Conservation (phyloP, 495 filamentous ascomycete genomes). For the Neurospora sp. region DNA sequence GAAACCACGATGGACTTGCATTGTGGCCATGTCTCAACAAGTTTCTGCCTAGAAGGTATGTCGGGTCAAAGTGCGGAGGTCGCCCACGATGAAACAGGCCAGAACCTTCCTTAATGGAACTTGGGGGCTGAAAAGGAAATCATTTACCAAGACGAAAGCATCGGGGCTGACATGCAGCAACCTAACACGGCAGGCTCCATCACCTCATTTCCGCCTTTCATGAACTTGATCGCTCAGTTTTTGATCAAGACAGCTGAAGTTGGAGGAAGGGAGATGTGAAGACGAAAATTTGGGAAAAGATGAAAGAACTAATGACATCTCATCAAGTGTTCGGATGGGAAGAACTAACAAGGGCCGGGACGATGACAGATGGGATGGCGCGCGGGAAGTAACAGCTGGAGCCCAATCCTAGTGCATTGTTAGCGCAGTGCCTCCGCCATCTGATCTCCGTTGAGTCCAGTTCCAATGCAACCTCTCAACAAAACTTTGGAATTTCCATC, state of each 20-base stretch:
- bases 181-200: neutral
- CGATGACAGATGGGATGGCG: neutral
- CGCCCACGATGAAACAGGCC: neutral
- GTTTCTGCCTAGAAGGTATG: neutral
- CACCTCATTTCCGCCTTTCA: neutral
- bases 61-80: neutral
- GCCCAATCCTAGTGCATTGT: neutral
- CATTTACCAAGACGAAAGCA: neutral
- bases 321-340: neutral
- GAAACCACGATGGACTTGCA: neutral
- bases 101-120: neutral
- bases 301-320: neutral
- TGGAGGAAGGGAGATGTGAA: neutral
- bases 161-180: neutral
- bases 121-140: neutral
- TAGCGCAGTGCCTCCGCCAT: neutral
- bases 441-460: neutral
- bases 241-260: neutral
- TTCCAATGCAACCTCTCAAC: neutral
- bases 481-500: neutral
- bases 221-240: neutral
- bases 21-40: neutral
- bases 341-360: neutral
- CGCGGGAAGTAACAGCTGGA: neutral
- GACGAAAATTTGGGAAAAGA: neutral